Evolutionary conservation across 2,329 filamentous ascomycete species (phyloP), one percentile per base, ranked within the genome.

Genomic region (Colletotrichum chlorophyti): DNA sequence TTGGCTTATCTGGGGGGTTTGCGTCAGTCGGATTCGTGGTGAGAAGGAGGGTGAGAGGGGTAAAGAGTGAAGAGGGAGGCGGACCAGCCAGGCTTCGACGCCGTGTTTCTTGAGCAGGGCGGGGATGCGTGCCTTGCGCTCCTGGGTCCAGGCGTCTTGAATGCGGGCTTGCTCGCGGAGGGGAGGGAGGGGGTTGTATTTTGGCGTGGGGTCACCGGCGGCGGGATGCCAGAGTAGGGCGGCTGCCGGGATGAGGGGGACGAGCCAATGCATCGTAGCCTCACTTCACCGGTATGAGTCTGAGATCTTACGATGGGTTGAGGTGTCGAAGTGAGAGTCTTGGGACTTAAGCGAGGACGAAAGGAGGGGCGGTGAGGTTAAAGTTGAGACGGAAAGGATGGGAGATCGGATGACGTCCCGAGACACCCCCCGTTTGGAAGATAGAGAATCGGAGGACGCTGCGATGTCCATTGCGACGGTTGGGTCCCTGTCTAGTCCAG

Each of bases 51-150:
- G n/a, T n/a, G 5, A 34, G 38, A 11, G 2, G 29, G 50, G 23
- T 21, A 11, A 10, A 45, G 52, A 9, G 29, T 2, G 17, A 7
- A 23, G 14, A 26, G 26, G 26, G 45, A 12, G 32, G 12, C 70
- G 2, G 19, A 80, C 76, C 48, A 82, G 72, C 79, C 79, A 82
- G 15, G 78, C 79, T 61, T 79, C 79, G 27, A 80, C 71, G 47
- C 70, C 73, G 52, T 80, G 74, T 60, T 79, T 80, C 19, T 70
- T 68, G 15, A 82, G 67, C 14, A 81, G 68, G 0, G 64, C 68
- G 4, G 79, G 78, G 27, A 82, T 75, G 5, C 74, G 65, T 3
- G 67, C 68, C 19, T 70, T 72, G 42, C 79, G 73, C 62, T 80
- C 73, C 24, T 70, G 67, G 0, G 73, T 78, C 79, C 79, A 82